phyloP scores from a whole-genome alignment of 106 monocot species.

The Acanthochlamys bracteata region DNA sequence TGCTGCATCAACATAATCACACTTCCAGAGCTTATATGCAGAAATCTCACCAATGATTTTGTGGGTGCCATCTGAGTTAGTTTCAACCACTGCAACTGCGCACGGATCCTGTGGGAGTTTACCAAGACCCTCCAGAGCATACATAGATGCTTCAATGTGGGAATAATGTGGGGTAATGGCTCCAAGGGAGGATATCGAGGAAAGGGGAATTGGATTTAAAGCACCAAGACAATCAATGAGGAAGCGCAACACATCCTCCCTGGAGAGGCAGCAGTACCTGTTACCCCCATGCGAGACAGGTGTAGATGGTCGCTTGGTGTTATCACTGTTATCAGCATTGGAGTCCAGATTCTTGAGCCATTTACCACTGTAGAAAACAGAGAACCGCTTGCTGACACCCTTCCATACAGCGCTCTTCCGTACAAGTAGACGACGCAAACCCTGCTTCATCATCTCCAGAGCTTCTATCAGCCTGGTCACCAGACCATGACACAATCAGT shows the following conservation, averaged over 20 bases:
- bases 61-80: slow-evolving; percentile 34
- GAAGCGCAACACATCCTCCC: slow-evolving; percentile 84
- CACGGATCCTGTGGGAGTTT: slow-evolving; percentile 57
- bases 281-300: slow-evolving; percentile 12
- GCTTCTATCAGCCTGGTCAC: slow-evolving; percentile 70
- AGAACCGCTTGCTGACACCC: slow-evolving; percentile 86
- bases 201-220: slow-evolving; percentile 72
- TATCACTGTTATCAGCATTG: neutral
- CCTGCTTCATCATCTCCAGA: slow-evolving; percentile 95
- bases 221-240: slow-evolving; percentile 87
- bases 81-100: slow-evolving; percentile 64
- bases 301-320: slow-evolving; percentile 5
- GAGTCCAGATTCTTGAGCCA: slow-evolving; percentile 64
- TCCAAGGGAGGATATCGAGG: slow-evolving; percentile 58
- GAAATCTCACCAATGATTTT: slow-evolving; percentile 94
- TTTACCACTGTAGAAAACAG: slow-evolving; percentile 75
- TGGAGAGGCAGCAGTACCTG: slow-evolving; percentile 76
- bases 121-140: slow-evolving; percentile 44
- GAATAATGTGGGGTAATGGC: slow-evolving; percentile 38
- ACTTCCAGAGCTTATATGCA: slow-evolving; percentile 86
- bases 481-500: neutral
- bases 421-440: slow-evolving; percentile 66
- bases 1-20: slow-evolving; percentile 59
- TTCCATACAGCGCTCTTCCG: slow-evolving; percentile 72
- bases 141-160: slow-evolving; percentile 40